phyloP scores from a whole-genome alignment of 257 asterid species.

The Apocynum venetum region DNA sequence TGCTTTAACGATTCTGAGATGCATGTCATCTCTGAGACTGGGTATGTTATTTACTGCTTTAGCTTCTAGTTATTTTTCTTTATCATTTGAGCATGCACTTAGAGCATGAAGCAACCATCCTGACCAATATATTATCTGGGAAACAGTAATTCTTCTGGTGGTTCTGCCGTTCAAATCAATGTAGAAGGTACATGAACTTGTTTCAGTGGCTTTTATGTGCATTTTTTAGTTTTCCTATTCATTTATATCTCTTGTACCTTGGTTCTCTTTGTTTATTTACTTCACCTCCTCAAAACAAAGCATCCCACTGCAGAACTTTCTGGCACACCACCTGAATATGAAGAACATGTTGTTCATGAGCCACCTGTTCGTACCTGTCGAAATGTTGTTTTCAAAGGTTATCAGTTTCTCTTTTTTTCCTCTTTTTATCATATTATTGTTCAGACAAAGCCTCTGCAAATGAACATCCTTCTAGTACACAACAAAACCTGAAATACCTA shows the following conservation, averaged over 20 bases:
- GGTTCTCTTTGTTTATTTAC: neutral
- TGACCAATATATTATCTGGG: constrained; percentile 20
- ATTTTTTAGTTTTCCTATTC: neutral
- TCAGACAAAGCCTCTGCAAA: neutral
- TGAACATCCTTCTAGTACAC: neutral
- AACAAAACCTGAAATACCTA: neutral
- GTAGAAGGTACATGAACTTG: constrained; percentile 37
- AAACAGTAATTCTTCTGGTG: constrained; percentile 39
- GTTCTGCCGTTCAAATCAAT: constrained; percentile 54
- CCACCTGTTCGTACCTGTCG: constrained; percentile 41
- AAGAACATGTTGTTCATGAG: constrained; percentile 36
- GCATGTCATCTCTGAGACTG: constrained; percentile 37
- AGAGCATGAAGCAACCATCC: neutral
- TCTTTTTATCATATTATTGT: neutral
- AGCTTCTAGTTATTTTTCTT: neutral
- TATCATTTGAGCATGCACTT: neutral
- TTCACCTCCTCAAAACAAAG: constrained; percentile 1
- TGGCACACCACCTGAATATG: constrained; percentile 34
- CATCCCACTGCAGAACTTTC: constrained; percentile 47
- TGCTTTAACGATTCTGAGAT: constrained; percentile 61
- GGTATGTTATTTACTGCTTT: constrained; percentile 41
- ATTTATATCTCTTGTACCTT: neutral
- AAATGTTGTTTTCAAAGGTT: constrained; percentile 74
- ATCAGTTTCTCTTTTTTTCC: neutral
- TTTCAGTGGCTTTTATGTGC: neutral